Conservation (phyloP, 1,284 basidiomycete genomes). For the Naganishia sp. region DNA sequence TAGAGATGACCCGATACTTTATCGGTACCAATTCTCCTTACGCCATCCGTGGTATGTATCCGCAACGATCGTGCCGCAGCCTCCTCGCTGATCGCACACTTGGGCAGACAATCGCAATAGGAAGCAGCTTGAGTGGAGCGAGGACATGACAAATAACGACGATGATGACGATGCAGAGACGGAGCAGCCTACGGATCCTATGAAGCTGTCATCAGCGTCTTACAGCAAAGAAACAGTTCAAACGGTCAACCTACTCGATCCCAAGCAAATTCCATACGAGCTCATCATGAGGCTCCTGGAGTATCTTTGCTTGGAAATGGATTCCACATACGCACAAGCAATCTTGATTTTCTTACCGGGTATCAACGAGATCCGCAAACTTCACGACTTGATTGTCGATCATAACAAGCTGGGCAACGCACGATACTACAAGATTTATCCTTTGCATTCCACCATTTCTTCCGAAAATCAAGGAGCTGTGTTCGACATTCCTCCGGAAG, state of each 20-base stretch:
- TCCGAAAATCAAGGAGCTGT: constrained; percentile 87
- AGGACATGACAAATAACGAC: constrained; percentile 55
- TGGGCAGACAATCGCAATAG: constrained; percentile 54
- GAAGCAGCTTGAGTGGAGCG: constrained; percentile 64
- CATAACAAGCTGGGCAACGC: constrained; percentile 73
- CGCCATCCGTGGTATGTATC: constrained; percentile 66
- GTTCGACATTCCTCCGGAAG: constrained; percentile 79
- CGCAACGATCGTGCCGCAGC: constrained; percentile 4
- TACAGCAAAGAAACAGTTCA: constrained; percentile 69
- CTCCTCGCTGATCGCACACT: not conserved
- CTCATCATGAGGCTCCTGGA: constrained; percentile 85
- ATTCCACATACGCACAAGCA: constrained; percentile 68
- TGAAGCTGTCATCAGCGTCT: constrained; percentile 52
- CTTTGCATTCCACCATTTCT: constrained; percentile 89
- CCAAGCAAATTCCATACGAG: constrained; percentile 85
- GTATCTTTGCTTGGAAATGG: constrained; percentile 71
- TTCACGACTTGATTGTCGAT: constrained; percentile 77
- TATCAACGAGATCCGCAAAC: constrained; percentile 80
- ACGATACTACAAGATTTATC: constrained; percentile 73
- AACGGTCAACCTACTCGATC: constrained; percentile 85
- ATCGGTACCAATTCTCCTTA: constrained; percentile 84
- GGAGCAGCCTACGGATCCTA: constrained; percentile 39
- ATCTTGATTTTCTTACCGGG: constrained; percentile 94
- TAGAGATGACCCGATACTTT: constrained; percentile 82
- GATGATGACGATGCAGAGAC: constrained; percentile 61